A percentile compares a stretch with the other conserved stretches of the same genome.
These are phyloP conservation scores for Kwoniella europaea DNA, from an alignment of 768 basidiomycete species.

Conservation along the genomic window DNA sequence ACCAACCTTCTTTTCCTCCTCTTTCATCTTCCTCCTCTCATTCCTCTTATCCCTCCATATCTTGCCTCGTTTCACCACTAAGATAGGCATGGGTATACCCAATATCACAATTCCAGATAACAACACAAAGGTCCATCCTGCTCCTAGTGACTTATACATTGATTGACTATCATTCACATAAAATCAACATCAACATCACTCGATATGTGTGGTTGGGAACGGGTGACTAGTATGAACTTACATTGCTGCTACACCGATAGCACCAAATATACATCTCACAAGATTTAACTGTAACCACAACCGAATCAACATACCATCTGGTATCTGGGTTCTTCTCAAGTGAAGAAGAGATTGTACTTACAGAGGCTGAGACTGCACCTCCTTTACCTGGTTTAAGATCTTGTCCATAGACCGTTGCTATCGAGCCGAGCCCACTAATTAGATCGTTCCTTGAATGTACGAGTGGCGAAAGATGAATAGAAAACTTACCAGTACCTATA, in stretches of 20 bases:
- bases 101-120: slow-evolving; percentile 44
- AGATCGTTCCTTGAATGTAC: not conserved
- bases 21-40: slow-evolving; percentile 22
- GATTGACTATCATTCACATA: slow-evolving; percentile 22
- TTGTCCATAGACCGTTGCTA: slow-evolving; percentile 51
- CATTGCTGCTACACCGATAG: slow-evolving; percentile 49
- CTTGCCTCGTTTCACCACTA: slow-evolving; percentile 37
- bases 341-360: slow-evolving; percentile 27
- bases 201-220: not conserved
- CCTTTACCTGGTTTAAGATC: slow-evolving; percentile 57
- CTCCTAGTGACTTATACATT: slow-evolving; percentile 41
- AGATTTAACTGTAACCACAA: slow-evolving; percentile 49
- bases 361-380: slow-evolving; percentile 55
- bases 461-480: too few species aligned
- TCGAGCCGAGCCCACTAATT: not conserved
- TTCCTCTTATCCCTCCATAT: slow-evolving; percentile 36
- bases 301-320: too few species aligned
- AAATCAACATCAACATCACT: not conserved
- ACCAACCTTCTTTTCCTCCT: not conserved
- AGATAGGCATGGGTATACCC: slow-evolving; percentile 39
- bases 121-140: slow-evolving; percentile 55
- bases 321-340: not conserved
- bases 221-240: not conserved
- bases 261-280: slow-evolving; percentile 54
- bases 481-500: slow-evolving; percentile 34